phyloP scores from a whole-genome alignment of 768 basidiomycete genomes.

The Fomitopsis pulvina region DNA sequence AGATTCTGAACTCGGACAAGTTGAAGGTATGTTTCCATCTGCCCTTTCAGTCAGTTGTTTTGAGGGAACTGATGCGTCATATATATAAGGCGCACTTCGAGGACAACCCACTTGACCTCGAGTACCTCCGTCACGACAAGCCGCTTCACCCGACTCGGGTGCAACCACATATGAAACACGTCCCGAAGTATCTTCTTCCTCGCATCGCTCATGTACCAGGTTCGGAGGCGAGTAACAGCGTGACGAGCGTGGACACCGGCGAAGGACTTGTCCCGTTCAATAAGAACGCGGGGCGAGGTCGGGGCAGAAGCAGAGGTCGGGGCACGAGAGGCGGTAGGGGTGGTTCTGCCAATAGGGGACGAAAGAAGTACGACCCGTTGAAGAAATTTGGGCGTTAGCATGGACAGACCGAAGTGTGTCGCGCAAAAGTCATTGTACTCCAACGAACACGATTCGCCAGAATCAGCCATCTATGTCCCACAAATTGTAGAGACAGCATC shows the following conservation, averaged over 20 bases:
- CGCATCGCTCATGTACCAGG: constrained; percentile 59
- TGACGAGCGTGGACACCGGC: constrained; percentile 24
- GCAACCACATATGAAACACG: constrained; percentile 93
- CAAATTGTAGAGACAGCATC: too few species aligned
- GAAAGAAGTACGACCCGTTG: constrained; percentile 76
- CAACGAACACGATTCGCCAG: too few species aligned
- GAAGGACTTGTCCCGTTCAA: constrained; percentile 70
- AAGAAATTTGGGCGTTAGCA: constrained; percentile 54
- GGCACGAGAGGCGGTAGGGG: constrained; percentile 30
- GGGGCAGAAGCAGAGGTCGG: constrained; percentile 44
- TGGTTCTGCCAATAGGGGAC: constrained; percentile 36
- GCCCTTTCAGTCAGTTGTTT: background rate
- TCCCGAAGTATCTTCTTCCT: constrained; percentile 89
- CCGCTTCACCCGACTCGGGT: constrained; percentile 85
- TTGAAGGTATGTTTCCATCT: constrained; percentile 63
- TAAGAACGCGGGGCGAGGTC: constrained; percentile 46
- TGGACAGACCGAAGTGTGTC: too few species aligned
- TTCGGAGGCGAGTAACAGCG: constrained; percentile 24
- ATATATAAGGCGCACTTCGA: constrained; percentile 85
- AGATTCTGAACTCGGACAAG: constrained; percentile 93
- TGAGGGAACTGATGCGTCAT: background rate
- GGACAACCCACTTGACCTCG: constrained; percentile 90
- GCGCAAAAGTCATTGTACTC: too few species aligned
- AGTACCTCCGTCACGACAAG: constrained; percentile 90
- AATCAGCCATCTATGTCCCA: too few species aligned